Evolutionary conservation across 768 basidiomycete genomes (phyloP).

Genomic region (Botryobasidium botryosum): DNA sequence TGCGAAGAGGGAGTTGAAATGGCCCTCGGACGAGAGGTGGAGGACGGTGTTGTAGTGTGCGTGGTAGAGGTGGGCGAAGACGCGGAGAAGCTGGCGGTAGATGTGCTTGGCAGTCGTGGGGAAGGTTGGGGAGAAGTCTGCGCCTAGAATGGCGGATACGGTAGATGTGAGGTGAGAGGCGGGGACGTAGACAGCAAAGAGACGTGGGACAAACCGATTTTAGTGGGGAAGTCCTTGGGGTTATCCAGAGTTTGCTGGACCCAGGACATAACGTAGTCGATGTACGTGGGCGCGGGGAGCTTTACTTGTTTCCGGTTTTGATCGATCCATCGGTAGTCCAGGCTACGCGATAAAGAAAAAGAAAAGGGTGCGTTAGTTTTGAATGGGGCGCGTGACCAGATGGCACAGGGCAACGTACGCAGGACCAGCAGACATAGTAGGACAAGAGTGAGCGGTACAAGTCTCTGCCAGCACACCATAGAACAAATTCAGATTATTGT

Average conservation of each 20-base stretch:
- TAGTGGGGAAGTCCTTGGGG: conserved; percentile 87
- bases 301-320: conserved; percentile 76
- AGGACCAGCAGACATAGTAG: conserved; percentile 79
- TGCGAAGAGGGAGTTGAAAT: conserved; percentile 94
- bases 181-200: background rate
- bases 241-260: conserved; percentile 89
- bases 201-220: conserved; percentile 48
- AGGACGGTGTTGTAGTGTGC: conserved; percentile 80
- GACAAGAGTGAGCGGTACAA: conserved; percentile 80
- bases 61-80: conserved; percentile 95
- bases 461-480: conserved; percentile 88
- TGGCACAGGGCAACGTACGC: conserved; percentile 36
- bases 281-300: conserved; percentile 86
- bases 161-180: background rate
- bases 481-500: conserved; percentile 92
- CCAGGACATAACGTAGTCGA: conserved; percentile 96
- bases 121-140: conserved; percentile 74
- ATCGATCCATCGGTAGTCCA: conserved; percentile 92
- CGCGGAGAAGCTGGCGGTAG: conserved; percentile 89
- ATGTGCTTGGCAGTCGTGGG: conserved; percentile 83
- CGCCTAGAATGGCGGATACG: conserved; percentile 31
- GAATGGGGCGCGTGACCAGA: background rate
- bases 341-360: conserved; percentile 26
- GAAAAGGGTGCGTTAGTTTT: background rate
- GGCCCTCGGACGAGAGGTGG: conserved; percentile 83